A percentile compares a stretch with the other conserved stretches of the same genome.
These are phyloP conservation scores for Closterium sp. DNA, from an alignment of 139 green algal genomes.

Conservation along the genomic window DNA sequence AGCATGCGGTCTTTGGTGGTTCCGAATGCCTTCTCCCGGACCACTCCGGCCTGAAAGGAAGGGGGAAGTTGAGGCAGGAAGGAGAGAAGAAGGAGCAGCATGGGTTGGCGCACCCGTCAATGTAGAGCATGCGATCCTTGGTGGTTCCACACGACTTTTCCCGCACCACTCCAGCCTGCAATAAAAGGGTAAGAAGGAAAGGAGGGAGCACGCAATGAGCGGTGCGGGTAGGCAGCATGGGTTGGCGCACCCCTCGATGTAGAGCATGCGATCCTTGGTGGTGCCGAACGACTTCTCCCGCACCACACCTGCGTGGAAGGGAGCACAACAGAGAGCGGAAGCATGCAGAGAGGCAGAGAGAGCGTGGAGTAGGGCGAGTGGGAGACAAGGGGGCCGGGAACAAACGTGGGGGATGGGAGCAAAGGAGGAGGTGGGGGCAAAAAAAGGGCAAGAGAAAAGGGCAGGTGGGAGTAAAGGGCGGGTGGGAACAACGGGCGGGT, in stretches of 20 bases:
- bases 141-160: conserved; percentile 94
- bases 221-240: conserved; percentile 55
- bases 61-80: too few species aligned
- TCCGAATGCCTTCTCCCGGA: conserved; percentile 85
- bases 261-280: conserved; percentile 94
- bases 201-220: conserved; percentile 61
- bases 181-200: not conserved
- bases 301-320: conserved; percentile 68
- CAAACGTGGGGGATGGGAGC: too few species aligned
- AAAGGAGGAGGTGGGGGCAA: too few species aligned
- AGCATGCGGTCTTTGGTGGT: conserved; percentile 97
- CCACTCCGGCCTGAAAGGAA: conserved; percentile 63
- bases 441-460: too few species aligned
- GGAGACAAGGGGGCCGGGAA: too few species aligned
- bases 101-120: conserved; percentile 82
- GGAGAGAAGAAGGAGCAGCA: too few species aligned
- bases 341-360: too few species aligned
- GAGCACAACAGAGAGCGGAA: too few species aligned
- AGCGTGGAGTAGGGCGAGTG: too few species aligned
- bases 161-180: conserved; percentile 71
- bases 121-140: conserved; percentile 92
- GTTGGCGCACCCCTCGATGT: conserved; percentile 94
- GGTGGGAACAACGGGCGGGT: too few species aligned
- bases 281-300: conserved; percentile 89
- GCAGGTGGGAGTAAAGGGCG: too few species aligned